These are phyloP conservation scores for Ophiostoma sp. DNA, from an alignment of 2,329 filamentous ascomycete genomes.

Conservation along the genomic window DNA sequence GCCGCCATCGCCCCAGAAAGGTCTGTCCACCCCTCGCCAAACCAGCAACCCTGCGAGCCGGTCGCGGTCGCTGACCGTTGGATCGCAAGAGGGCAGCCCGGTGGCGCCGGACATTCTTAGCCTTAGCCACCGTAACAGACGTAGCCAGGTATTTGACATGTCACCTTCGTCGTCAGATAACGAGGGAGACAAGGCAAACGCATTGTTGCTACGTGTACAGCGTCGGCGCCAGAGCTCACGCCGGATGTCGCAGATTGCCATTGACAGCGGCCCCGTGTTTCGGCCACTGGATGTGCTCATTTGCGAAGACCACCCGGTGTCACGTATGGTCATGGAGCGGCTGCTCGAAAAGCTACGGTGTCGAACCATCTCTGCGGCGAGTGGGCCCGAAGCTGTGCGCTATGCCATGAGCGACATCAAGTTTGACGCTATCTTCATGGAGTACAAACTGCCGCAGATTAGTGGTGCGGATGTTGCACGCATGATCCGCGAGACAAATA, in stretches of 20 bases:
- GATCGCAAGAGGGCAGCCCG: slow-evolving; percentile 85
- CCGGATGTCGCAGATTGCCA: slow-evolving; percentile 82
- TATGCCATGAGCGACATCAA: slow-evolving; percentile 97
- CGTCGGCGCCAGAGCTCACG: slow-evolving; percentile 92
- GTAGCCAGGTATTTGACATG: slow-evolving; percentile 92
- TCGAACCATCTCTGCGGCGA: slow-evolving; percentile 84
- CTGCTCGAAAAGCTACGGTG: slow-evolving; percentile 91
- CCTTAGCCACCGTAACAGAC: slow-evolving; percentile 75
- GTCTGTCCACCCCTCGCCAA: slow-evolving; percentile 55
- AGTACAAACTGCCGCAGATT: slow-evolving; percentile 91
- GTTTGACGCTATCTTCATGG: slow-evolving; percentile 97
- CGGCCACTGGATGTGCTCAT: slow-evolving; percentile 89
- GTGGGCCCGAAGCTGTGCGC: slow-evolving; percentile 84
- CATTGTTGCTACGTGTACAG: slow-evolving; percentile 73
- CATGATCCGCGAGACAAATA: slow-evolving; percentile 96
- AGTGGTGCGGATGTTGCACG: slow-evolving; percentile 92
- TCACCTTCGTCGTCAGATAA: slow-evolving; percentile 97
- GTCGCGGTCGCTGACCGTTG: slow-evolving; percentile 83
- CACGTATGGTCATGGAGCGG: slow-evolving; percentile 97
- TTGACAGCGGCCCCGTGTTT: slow-evolving; percentile 73
- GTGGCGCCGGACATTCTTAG: slow-evolving; percentile 62
- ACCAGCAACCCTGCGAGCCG: slow-evolving; percentile 58
- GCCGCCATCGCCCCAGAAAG: slow-evolving; percentile 59
- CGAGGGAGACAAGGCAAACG: slow-evolving; percentile 86
- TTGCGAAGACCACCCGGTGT: slow-evolving; percentile 96